Evolutionary conservation across 1,139 yeast species (phyloP).

Genomic region (Taphrina communis): DNA sequence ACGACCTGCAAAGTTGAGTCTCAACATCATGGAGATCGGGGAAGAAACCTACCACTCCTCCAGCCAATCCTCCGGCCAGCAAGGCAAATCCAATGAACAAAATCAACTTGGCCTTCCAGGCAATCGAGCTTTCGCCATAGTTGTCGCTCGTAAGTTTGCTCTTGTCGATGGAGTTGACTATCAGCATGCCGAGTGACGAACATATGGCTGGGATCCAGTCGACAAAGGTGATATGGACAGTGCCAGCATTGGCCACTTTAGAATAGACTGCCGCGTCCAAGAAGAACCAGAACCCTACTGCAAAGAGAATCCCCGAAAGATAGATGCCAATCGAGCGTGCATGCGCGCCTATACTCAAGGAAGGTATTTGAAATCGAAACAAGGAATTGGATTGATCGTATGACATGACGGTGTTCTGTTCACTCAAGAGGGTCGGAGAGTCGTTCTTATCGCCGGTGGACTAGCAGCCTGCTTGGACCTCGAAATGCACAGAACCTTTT

Average conservation of each 20-base stretch:
- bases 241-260: conserved; percentile 80
- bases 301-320: conserved; percentile 55
- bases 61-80: conserved; percentile 93
- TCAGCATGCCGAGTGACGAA: conserved; percentile 86
- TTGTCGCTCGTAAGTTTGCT: conserved; percentile 64
- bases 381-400: conserved; percentile 21
- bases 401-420: conserved; percentile 6
- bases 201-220: conserved; percentile 96
- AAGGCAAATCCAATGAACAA: conserved; percentile 89
- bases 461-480: too few species aligned
- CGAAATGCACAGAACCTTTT: too few species aligned
- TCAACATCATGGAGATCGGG: background rate
- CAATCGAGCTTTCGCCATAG: conserved; percentile 62
- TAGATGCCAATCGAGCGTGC: conserved; percentile 37
- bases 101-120: conserved; percentile 93
- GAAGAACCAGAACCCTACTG: conserved; percentile 88
- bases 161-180: conserved; percentile 90
- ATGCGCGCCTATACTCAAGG: conserved; percentile 29
- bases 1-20: conserved; percentile 53
- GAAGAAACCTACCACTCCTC: conserved; percentile 67
- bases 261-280: conserved; percentile 88
- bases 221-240: conserved; percentile 82
- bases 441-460: too few species aligned
- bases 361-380: conserved; percentile 36
- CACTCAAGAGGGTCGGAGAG: too few species aligned